Percentiles rank a stretch among this genome's conserved stretches.
These are phyloP conservation scores for Vitis riparia DNA, from an alignment of 164 flowering plant genomes.

Conservation along the genomic window DNA sequence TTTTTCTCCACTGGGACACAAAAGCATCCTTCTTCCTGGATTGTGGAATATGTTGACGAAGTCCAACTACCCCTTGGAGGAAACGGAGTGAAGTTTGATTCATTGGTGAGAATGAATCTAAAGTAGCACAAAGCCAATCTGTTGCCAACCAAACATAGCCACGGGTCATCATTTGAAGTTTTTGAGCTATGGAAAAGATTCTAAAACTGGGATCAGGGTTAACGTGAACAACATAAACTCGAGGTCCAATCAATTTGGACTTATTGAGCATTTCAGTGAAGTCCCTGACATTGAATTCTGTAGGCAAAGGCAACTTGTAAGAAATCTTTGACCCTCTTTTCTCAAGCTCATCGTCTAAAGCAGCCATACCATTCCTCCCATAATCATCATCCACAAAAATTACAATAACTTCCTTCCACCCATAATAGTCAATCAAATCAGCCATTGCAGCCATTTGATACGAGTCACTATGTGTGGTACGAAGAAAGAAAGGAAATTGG, in stretches of 20 bases:
- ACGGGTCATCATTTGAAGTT: conserved; percentile 60
- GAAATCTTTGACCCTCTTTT: conserved; percentile 35
- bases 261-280: conserved; percentile 35
- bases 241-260: conserved; percentile 45
- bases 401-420: conserved; percentile 67
- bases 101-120: conserved; percentile 45
- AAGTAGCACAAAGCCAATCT: conserved; percentile 68
- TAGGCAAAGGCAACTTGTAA: conserved; percentile 45
- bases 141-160: conserved; percentile 80
- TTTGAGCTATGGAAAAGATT: conserved; percentile 50
- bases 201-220: conserved; percentile 50
- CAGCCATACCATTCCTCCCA: conserved; percentile 71
- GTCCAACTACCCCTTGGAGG: conserved; percentile 59
- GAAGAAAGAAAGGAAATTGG: conserved; percentile 70
- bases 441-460: conserved; percentile 82
- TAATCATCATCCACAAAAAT: conserved; percentile 66
- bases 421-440: conserved; percentile 51
- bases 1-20: conserved; percentile 39
- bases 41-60: conserved; percentile 58
- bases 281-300: conserved; percentile 21
- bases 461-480: conserved; percentile 60
- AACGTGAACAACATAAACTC: conserved; percentile 78
- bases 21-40: conserved; percentile 46
- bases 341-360: conserved; percentile 55
- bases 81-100: conserved; percentile 17